Evolutionary conservation across 108 stramenopile genomes (phyloP).

Genomic region (Stephanodiscus triporus): DNA sequence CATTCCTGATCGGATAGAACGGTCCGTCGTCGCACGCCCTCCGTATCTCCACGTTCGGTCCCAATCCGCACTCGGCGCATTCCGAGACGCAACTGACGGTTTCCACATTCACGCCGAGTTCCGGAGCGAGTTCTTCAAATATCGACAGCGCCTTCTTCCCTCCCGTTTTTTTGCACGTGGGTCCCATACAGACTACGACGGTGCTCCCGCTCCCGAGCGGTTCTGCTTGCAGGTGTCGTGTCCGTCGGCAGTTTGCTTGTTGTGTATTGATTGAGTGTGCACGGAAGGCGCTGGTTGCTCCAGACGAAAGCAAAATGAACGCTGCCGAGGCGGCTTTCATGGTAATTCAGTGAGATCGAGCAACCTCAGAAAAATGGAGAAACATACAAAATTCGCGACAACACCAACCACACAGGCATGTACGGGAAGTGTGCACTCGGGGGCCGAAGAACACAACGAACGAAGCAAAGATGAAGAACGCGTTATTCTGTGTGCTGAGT

Average conservation of each 20-base stretch:
- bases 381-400: too few species aligned
- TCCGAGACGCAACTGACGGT: slow-evolving; percentile 71
- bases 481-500: too few species aligned
- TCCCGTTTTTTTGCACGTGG: slow-evolving; percentile 60
- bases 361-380: too few species aligned
- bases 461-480: too few species aligned
- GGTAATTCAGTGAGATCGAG: neutral
- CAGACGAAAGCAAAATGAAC: neutral
- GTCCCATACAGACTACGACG: slow-evolving; percentile 69
- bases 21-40: slow-evolving; percentile 66
- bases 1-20: slow-evolving; percentile 74
- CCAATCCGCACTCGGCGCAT: slow-evolving; percentile 77
- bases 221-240: slow-evolving; percentile 25
- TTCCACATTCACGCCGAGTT: slow-evolving; percentile 56
- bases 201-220: slow-evolving; percentile 58
- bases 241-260: neutral
- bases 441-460: too few species aligned
- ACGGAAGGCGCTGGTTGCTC: neutral
- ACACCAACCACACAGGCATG: too few species aligned
- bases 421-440: too few species aligned
- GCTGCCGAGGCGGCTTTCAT: slow-evolving; percentile 56
- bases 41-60: slow-evolving; percentile 70
- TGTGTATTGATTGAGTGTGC: slow-evolving; percentile 2
- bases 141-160: slow-evolving; percentile 56
- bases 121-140: slow-evolving; percentile 54